Conservation (phyloP, 2,329 filamentous ascomycete genomes). For the Verticillium dahliae region DNA sequence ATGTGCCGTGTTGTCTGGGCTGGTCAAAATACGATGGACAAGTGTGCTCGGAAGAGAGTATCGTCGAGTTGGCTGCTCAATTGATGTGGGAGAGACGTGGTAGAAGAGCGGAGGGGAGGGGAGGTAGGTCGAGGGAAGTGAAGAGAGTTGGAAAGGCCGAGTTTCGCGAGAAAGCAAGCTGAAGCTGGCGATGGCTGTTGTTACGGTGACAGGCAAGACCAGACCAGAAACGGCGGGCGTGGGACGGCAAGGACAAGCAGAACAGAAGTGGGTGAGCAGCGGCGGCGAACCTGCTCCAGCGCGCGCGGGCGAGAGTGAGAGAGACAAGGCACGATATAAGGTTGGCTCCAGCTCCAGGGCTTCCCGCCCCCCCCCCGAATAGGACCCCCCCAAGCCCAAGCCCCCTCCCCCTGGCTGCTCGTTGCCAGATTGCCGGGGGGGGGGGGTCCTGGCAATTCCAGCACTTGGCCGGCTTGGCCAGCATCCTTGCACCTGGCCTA, state of each 20-base stretch:
- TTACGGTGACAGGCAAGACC: not conserved
- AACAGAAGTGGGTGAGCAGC: not conserved
- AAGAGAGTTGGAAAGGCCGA: not conserved
- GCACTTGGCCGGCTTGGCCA: not conserved
- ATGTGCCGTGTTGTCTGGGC: not conserved
- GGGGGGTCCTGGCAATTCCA: not conserved
- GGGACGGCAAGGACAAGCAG: not conserved
- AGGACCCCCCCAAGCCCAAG: not conserved
- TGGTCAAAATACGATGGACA: not conserved
- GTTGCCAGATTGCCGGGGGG: not conserved
- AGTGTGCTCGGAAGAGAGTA: not conserved
- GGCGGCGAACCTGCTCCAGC: not conserved
- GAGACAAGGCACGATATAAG: not conserved
- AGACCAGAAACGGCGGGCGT: not conserved
- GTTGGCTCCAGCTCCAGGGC: not conserved
- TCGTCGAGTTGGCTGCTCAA: not conserved
- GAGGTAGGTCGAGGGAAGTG: not conserved
- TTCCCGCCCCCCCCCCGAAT: not conserved
- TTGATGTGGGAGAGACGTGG: not conserved
- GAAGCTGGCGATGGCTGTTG: not conserved
- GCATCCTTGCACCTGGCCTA: not conserved
- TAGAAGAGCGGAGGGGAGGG: not conserved
- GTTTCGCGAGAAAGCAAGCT: not conserved
- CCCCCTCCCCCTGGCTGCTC: not conserved
- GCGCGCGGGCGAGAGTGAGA: not conserved